Evolutionary conservation across 208 protist species (phyloP).

Genomic region (Trypanosoma avium): DNA sequence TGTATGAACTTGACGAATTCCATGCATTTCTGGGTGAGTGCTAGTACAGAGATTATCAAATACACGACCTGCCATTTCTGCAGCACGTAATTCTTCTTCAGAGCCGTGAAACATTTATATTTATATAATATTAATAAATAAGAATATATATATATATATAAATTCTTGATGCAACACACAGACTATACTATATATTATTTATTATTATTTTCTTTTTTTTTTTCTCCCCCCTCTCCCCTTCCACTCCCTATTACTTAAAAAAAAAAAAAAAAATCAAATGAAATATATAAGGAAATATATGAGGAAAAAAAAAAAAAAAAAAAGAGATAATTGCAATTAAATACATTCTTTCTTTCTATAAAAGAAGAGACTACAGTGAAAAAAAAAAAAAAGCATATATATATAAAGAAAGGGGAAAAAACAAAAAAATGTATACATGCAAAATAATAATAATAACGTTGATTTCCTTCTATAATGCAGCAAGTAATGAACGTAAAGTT

Average conservation of each 20-base stretch:
- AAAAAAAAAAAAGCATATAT: background rate
- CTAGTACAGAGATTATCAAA: constrained; percentile 24
- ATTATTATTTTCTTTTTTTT: background rate
- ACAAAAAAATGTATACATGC: background rate
- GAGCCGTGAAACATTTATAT: constrained; percentile 19
- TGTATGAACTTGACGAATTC: constrained; percentile 23
- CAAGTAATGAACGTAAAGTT: constrained; percentile 59
- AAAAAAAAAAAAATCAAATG: background rate
- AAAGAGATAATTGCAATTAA: background rate
- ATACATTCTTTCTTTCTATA: too few relatives aligned
- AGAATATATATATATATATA: constrained; percentile 6
- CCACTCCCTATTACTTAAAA: background rate
- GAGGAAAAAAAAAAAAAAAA: background rate
- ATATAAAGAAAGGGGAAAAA: background rate
- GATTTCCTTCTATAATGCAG: constrained; percentile 35
- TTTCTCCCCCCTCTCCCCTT: background rate
- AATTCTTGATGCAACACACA: background rate
- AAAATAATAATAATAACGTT: background rate
- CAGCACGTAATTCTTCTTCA: constrained; percentile 25
- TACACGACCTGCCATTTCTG: constrained; percentile 28
- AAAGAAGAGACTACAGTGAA: background rate
- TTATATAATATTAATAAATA: background rate
- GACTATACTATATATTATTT: background rate
- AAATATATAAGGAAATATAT: background rate
- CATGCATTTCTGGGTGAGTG: constrained; percentile 15